A percentile compares a stretch with the other conserved stretches of the same genome.
phyloP scores from a whole-genome alignment of 2,329 filamentous ascomycete species.

The Chrysoporthe austroafricana region DNA sequence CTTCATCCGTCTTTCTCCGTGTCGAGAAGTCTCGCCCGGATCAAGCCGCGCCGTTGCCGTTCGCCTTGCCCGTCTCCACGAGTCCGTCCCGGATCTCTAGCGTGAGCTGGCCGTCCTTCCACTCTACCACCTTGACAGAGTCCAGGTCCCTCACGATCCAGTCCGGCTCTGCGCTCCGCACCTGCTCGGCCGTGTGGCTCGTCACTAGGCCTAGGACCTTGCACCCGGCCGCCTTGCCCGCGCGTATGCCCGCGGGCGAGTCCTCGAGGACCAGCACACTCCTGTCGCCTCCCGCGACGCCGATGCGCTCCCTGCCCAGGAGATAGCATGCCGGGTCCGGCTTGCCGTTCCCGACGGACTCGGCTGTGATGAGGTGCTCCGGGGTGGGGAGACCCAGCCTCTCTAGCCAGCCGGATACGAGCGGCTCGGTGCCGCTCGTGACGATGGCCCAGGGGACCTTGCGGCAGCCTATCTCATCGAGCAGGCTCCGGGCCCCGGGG shows the following conservation, averaged over 20 bases:
- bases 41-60: constrained; percentile 11
- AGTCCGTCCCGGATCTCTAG: constrained; percentile 71
- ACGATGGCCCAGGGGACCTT: constrained; percentile 84
- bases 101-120: constrained; percentile 61
- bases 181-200: constrained; percentile 75
- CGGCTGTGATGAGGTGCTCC: constrained; percentile 71
- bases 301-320: constrained; percentile 67
- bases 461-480: constrained; percentile 66
- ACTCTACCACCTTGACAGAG: constrained; percentile 68
- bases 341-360: constrained; percentile 76
- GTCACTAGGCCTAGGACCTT: constrained; percentile 83
- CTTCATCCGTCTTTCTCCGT: neutral
- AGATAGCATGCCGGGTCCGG: constrained; percentile 76
- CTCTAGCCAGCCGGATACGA: constrained; percentile 74
- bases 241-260: constrained; percentile 80
- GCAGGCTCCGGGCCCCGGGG: constrained; percentile 75
- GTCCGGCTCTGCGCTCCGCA: constrained; percentile 78
- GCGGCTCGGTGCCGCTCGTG: constrained; percentile 69
- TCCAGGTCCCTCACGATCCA: constrained; percentile 82
- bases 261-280: constrained; percentile 82
- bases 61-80: constrained; percentile 32
- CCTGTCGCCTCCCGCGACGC: constrained; percentile 50
- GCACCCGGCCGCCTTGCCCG: constrained; percentile 86
- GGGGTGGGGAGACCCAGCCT: constrained; percentile 69
- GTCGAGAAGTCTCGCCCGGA: neutral